These are phyloP conservation scores for Eragrostis curvula DNA, from an alignment of 176 grass and related monocot genomes.

Conservation along the genomic window DNA sequence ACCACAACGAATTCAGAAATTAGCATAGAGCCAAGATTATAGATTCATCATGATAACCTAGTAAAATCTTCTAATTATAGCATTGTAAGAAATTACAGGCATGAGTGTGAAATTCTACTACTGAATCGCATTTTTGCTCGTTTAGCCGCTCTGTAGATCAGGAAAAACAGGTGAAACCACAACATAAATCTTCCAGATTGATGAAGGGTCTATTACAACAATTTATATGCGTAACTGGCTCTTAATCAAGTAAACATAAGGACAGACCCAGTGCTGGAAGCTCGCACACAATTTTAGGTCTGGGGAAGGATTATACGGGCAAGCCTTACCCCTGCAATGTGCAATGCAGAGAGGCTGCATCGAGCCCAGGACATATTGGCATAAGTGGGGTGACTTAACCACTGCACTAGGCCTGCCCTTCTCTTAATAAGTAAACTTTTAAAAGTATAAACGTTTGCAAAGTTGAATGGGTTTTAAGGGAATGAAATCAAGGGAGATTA, in stretches of 20 bases:
- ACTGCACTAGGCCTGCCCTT: no score
- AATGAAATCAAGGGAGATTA: background rate
- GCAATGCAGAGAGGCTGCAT: no score
- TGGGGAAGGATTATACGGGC: no score
- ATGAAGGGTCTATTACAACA: conserved; percentile 9
- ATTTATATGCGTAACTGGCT: background rate
- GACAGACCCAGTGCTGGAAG: no score
- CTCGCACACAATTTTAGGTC: no score
- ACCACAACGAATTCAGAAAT: background rate
- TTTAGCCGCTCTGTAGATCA: background rate
- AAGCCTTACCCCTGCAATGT: no score
- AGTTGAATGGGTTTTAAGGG: background rate
- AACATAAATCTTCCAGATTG: conserved; percentile 3
- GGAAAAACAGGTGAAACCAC: conserved; percentile 21
- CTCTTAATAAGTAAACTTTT: no score
- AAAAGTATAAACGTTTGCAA: background rate
- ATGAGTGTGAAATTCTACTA: background rate
- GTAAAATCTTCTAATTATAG: background rate
- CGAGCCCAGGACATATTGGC: no score
- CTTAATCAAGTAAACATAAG: background rate
- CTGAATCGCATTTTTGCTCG: background rate
- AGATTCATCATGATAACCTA: background rate
- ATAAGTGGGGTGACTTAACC: no score
- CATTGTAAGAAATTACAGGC: background rate
- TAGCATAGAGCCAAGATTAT: background rate